Evolutionary conservation across 2,329 filamentous ascomycete genomes (phyloP).

Genomic region (Aspergillus pseudoviridinutans): DNA sequence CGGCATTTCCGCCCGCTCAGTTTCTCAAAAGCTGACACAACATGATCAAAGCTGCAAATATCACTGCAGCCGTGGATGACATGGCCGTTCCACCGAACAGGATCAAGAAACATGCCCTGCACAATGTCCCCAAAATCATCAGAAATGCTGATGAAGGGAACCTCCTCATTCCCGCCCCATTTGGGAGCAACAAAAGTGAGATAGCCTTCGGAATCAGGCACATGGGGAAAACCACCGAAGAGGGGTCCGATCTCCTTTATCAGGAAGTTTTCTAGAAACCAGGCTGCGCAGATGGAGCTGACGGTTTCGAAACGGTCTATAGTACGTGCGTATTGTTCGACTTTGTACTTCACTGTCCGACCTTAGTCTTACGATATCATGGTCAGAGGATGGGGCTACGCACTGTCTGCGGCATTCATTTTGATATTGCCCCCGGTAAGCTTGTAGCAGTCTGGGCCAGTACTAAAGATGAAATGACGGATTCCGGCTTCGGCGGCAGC

Average conservation of each 20-base stretch:
- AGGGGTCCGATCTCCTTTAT: conserved; percentile 29
- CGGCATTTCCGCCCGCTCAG: conserved; percentile 4
- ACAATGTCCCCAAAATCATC: conserved; percentile 47
- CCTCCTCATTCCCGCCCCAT: conserved; percentile 39
- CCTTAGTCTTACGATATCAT: background rate
- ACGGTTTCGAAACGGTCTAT: conserved; percentile 33
- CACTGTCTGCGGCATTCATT: conserved; percentile 35
- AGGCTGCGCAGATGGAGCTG: conserved; percentile 36
- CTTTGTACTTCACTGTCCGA: conserved; percentile 29
- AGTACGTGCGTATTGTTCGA: conserved; percentile 36
- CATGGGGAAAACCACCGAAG: conserved; percentile 42
- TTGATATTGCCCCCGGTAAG: conserved; percentile 31
- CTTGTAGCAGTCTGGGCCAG: conserved; percentile 29
- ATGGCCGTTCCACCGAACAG: conserved; percentile 33
- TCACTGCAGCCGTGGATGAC: conserved; percentile 39
- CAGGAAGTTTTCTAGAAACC: conserved; percentile 45
- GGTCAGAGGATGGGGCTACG: conserved; percentile 5
- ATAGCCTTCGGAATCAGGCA: conserved; percentile 33
- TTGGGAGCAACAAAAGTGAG: conserved; percentile 35
- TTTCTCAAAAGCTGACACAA: conserved; percentile 12
- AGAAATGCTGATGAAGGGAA: conserved; percentile 39
- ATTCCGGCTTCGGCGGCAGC: conserved; percentile 32
- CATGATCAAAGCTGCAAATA: conserved; percentile 26
- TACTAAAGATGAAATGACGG: conserved; percentile 35
- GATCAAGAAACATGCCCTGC: conserved; percentile 43